Percentiles rank a stretch among this genome's conserved stretches.
Evolutionary conservation across 2,329 filamentous ascomycete genomes (phyloP).

Genomic region (Fusarium begoniae): DNA sequence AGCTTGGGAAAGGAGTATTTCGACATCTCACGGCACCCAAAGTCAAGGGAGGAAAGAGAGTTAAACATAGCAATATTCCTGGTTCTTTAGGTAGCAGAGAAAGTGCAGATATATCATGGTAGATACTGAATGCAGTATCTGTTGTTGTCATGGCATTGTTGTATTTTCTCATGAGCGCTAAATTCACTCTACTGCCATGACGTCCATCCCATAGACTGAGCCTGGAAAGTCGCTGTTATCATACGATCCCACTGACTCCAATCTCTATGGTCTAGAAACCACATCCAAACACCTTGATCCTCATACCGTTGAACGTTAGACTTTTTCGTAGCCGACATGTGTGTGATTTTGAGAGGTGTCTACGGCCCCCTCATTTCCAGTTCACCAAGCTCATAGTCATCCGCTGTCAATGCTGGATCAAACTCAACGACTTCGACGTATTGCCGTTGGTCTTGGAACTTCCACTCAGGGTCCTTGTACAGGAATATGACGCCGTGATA

Average conservation of each 20-base stretch:
- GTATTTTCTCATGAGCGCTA: background rate
- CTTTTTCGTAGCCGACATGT: background rate
- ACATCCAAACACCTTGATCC: background rate
- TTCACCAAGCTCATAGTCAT: background rate
- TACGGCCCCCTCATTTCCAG: background rate
- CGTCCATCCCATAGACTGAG: background rate
- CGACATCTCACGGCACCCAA: background rate
- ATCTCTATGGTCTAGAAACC: background rate
- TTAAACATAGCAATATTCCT: rapidly evolving
- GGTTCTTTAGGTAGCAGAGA: rapidly evolving
- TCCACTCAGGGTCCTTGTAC: background rate
- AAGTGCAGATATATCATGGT: background rate
- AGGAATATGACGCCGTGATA: background rate
- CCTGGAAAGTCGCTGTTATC: background rate
- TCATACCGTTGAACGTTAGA: background rate
- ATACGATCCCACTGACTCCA: background rate
- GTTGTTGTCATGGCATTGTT: background rate
- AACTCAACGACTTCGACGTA: background rate
- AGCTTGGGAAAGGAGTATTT: background rate
- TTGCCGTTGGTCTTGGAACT: background rate
- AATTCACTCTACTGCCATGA: background rate
- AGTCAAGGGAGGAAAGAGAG: background rate
- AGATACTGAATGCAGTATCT: background rate
- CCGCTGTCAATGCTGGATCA: background rate
- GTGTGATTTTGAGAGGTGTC: background rate